Evolutionary conservation across 331 rosid species (phyloP).

Genomic region (Quercus tomentella): DNA sequence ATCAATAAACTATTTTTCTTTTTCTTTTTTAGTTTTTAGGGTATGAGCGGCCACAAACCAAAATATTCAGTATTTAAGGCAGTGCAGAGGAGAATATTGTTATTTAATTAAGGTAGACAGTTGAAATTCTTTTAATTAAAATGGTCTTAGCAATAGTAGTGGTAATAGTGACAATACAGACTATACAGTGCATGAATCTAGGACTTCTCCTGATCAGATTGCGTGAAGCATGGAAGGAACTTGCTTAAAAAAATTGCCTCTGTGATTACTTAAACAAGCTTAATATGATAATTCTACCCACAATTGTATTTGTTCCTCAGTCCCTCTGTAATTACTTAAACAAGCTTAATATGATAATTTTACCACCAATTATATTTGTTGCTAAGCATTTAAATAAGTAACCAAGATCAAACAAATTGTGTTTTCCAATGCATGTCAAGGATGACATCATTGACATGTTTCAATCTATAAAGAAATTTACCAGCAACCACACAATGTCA

Average conservation of each 20-base stretch:
- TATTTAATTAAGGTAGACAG: not conserved
- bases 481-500: constrained; percentile 2
- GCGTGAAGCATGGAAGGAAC: not conserved
- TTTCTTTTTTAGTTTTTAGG: not conserved
- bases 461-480: not conserved
- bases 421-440: not conserved
- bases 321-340: not conserved
- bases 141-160: not conserved
- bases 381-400: constrained; percentile 1
- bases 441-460: not conserved
- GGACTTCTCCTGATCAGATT: not conserved
- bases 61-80: not conserved
- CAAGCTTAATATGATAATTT: not conserved
- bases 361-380: not conserved
- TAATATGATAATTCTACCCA: not conserved
- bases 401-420: not conserved
- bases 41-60: not conserved
- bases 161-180: not conserved
- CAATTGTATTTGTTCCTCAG: not conserved
- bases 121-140: not conserved
- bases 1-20: not conserved
- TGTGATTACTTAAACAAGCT: not conserved
- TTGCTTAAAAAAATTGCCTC: not conserved
- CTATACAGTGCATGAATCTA: not conserved
- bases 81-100: not conserved